Base-by-base conservation (phyloP, 441 rosid genomes). In the Pelargonium citronellum region DNA sequence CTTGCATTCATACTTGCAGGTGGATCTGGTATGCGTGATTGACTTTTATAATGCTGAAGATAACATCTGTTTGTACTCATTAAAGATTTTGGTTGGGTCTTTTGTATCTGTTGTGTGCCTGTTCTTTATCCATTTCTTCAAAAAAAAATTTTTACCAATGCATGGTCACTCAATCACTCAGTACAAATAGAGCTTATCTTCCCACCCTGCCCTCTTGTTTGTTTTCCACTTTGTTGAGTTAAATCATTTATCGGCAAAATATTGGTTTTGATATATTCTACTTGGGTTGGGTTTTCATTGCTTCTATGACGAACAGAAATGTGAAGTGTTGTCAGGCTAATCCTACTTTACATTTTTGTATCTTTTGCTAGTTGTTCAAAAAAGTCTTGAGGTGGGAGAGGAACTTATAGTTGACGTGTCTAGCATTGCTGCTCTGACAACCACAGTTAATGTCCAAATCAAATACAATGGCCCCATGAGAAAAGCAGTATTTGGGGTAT, bases 371-470 rank as follows among this genome's bases (percentile, higher is more conserved):
- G 99, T 90, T 80, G 87, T 89, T 72, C 98, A 95, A 89, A 95
- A 92, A 83, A 91, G 81, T 74, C 95, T 95, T 10, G 99, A 95
- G 85, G 92, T 87, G 27, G 97, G 91, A 55, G 99, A 95, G 83
- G 87, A 84, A 67, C 80, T 95, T 72, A 78, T 91, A 64, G 97
- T 90, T 60, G 98, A 95, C 12, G 84, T 92, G 11, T 83, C 91
- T 72, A 90, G 99, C 86, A 86, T 95, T 74, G 95, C 83, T 0
- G 98, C 95, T 41, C 75, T 95, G 71, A 92, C 93, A 75, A 70
- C 86, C 67, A 79, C 93, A 0, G 83, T 95, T 44, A 83, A 86
- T 72, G 86, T 89, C 79, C 97, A 89, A 85, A 84, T 92, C 76
- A 92, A 95, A 76, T 82, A 83, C 84, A 87, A 87, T 70, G 91